Percentiles rank a stretch among this genome's conserved stretches.
These are phyloP conservation scores for Tricharina praecox DNA, from an alignment of 495 filamentous ascomycete species.

Conservation along the genomic window DNA sequence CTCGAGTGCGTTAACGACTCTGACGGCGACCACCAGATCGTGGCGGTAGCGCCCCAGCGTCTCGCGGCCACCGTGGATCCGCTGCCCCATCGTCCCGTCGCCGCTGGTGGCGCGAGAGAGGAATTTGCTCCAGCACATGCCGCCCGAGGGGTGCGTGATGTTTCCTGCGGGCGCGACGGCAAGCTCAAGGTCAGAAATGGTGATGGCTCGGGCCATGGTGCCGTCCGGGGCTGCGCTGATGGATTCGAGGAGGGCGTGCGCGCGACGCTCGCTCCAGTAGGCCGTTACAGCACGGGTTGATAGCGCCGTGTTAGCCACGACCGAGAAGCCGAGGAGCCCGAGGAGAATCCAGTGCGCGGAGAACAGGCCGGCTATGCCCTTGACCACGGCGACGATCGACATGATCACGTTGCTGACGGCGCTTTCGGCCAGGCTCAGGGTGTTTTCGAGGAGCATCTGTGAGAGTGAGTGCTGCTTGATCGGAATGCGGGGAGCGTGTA, in stretches of 20 bases:
- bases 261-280: slow-evolving; percentile 77
- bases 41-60: slow-evolving; percentile 73
- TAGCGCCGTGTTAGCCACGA: slow-evolving; percentile 52
- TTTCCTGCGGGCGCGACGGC: neutral
- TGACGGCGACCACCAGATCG: slow-evolving; percentile 76
- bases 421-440: slow-evolving; percentile 50
- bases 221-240: slow-evolving; percentile 63
- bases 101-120: neutral
- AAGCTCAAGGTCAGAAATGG: slow-evolving; percentile 64
- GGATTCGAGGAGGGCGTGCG: slow-evolving; percentile 57
- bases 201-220: slow-evolving; percentile 72
- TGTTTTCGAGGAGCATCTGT: slow-evolving; percentile 51
- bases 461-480: slow-evolving; percentile 51
- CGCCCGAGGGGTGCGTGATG: neutral
- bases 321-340: slow-evolving; percentile 45
- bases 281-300: slow-evolving; percentile 46
- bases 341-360: slow-evolving; percentile 64
- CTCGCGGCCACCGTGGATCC: slow-evolving; percentile 34
- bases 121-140: neutral
- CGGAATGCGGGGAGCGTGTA: slow-evolving; percentile 28
- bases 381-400: slow-evolving; percentile 46
- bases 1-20: slow-evolving; percentile 79
- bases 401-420: slow-evolving; percentile 55
- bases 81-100: neutral
- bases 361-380: slow-evolving; percentile 48